Base-by-base conservation (phyloP, 1,139 yeast species). In the Blastobotrys persicus region DNA sequence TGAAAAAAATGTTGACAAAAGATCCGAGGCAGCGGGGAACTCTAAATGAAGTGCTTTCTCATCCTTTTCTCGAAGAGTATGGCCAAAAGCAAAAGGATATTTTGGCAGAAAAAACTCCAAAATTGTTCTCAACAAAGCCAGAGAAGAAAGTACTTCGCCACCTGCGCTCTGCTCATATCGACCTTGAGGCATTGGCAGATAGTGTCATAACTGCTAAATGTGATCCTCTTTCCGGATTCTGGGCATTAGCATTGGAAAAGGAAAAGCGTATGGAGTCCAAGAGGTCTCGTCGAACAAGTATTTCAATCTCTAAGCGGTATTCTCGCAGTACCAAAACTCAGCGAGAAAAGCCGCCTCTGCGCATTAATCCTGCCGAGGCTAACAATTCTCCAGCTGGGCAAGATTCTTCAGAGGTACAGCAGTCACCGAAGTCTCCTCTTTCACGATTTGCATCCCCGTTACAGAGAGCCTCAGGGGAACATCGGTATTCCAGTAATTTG, bases 221-320 rank as follows among this genome's bases (percentile, higher is more conserved):
- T 69, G 95, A 88, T 63, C 74, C 89, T 0, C 69, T 88, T 19
- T 83, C 91, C n/a, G 97, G 96, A 0, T 75, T 87, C 53, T 92
- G 95, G 85, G 85, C 83, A 42, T 71, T 92, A 12, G 69, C 85
- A 12, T 69, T 88, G 16, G 91, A 88, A 35, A 75, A 77, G 46
- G 94, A 85, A 56, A 73, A 59, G 73, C 75, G 58, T 66, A 68
- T 53, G 71, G 78, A 52, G 42, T 46, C 55, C 18, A 48, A 49
- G 18, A 52, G 56, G 34, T 35, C 51, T 17, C 52, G 57, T 32
- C 47, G 60, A n/a, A 49, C 53, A 20, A 57, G 63, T 42, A 31
- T 61, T 37, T 55, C 55, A 18, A 48, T 60, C 12, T 47, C 57
- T 12, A 52, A 49, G 42, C 28, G 28, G 28, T 48, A 52, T 40